Evolutionary conservation across 331 rosid species (phyloP).

Genomic region (Acacia pycnantha): DNA sequence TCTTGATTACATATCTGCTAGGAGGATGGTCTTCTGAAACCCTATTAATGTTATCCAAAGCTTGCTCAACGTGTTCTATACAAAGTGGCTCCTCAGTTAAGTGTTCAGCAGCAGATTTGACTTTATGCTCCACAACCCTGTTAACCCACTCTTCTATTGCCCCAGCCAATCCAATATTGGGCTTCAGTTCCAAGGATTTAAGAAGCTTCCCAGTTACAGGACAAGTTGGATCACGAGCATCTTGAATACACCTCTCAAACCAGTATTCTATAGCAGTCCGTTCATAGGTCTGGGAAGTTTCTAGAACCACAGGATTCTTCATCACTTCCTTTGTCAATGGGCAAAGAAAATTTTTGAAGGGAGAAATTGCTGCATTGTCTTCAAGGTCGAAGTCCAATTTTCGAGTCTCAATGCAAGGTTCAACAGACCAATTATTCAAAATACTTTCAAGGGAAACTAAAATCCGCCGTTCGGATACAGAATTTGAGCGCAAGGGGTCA

Average conservation of each 20-base stretch:
- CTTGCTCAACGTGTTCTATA: slow-evolving; percentile 32
- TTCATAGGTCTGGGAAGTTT: slow-evolving; percentile 57
- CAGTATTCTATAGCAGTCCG: slow-evolving; percentile 50
- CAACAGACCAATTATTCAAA: slow-evolving; percentile 33
- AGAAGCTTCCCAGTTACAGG: slow-evolving; percentile 48
- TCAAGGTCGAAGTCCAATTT: slow-evolving; percentile 32
- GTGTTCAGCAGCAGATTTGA: slow-evolving; percentile 30
- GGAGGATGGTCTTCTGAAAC: slow-evolving; percentile 47
- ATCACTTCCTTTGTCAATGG: slow-evolving; percentile 59
- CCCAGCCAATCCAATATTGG: slow-evolving; percentile 56
- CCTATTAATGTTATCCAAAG: slow-evolving; percentile 39
- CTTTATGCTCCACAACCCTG: slow-evolving; percentile 36
- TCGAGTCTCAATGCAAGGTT: slow-evolving; percentile 27
- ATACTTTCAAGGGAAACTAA: slow-evolving; percentile 42
- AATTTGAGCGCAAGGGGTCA: slow-evolving; percentile 32
- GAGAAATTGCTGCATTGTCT: slow-evolving; percentile 38
- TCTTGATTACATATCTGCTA: slow-evolving; percentile 40
- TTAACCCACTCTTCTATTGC: slow-evolving; percentile 49
- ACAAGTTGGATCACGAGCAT: slow-evolving; percentile 48
- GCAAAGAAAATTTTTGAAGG: slow-evolving; percentile 50
- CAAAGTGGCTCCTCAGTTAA: slow-evolving; percentile 37
- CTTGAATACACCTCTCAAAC: slow-evolving; percentile 51
- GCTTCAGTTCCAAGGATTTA: slow-evolving; percentile 46
- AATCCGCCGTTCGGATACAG: slow-evolving; percentile 37
- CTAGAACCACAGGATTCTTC: slow-evolving; percentile 55